Percentiles rank a stretch among this genome's conserved stretches.
phyloP scores from a whole-genome alignment of 306 rosid species.

The Quercus bicolor region DNA sequence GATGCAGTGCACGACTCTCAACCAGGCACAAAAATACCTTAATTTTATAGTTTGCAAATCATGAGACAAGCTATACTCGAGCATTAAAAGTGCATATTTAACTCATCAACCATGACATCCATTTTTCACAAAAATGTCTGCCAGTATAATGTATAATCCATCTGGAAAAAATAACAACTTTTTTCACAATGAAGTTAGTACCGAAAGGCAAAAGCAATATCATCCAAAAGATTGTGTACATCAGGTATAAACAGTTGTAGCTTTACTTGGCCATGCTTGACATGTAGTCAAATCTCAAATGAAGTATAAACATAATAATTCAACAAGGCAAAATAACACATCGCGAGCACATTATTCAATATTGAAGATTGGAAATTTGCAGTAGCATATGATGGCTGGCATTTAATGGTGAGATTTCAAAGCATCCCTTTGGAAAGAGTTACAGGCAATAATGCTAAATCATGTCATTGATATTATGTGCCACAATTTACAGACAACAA shows the following conservation, averaged over 20 bases:
- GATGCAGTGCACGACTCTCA: no score
- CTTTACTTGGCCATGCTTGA: not conserved
- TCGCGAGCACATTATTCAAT: not conserved
- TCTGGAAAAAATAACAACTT: not conserved
- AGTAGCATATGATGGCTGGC: not conserved
- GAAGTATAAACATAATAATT: not conserved
- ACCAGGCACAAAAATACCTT: not conserved
- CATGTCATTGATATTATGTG: not conserved
- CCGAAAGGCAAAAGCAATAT: not conserved
- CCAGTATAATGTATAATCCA: not conserved
- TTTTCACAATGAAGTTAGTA: not conserved
- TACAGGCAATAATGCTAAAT: no score
- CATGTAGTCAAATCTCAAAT: not conserved
- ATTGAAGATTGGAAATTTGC: not conserved
- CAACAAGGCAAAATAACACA: not conserved
- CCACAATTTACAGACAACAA: not conserved
- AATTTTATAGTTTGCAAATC: not conserved
- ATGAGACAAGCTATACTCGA: not conserved
- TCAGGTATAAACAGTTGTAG: not conserved
- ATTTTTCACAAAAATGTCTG: not conserved
- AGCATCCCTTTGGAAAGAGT: not conserved
- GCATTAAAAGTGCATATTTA: not conserved
- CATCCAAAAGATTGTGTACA: not conserved
- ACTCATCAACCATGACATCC: not conserved
- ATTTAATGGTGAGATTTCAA: not conserved